Evolutionary conservation across 768 basidiomycete genomes (phyloP).

Genomic region (Suillus decipiens): DNA sequence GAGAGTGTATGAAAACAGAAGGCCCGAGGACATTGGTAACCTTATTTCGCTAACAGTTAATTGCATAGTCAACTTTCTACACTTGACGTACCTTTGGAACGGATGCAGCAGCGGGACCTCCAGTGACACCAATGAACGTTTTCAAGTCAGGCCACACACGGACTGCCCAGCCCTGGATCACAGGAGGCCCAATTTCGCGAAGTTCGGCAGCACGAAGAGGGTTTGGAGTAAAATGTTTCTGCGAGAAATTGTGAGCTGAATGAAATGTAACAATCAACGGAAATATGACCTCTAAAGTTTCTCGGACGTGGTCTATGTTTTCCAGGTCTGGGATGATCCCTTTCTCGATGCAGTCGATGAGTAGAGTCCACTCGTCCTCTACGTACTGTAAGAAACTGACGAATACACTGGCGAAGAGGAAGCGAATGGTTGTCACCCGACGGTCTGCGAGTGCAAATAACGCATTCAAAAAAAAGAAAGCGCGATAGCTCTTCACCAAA

Average conservation of each 20-base stretch:
- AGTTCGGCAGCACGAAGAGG: conserved; percentile 14
- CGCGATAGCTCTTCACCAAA: conserved; percentile 17
- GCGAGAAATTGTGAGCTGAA: not conserved
- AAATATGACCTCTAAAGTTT: conserved; percentile 4
- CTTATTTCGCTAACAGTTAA: not conserved
- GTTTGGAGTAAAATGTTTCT: conserved; percentile 14
- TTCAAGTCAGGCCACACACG: conserved; percentile 12
- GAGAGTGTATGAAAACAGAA: conserved; percentile 1
- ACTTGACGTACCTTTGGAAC: conserved; percentile 8
- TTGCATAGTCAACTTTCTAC: too few species aligned
- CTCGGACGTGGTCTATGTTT: conserved; percentile 1
- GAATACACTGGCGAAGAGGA: conserved; percentile 3
- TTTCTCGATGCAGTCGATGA: conserved; percentile 10
- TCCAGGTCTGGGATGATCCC: conserved; percentile 11
- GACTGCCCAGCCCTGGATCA: conserved; percentile 1
- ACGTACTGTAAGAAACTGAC: conserved; percentile 9
- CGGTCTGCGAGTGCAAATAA: conserved; percentile 12
- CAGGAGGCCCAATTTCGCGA: conserved; percentile 6
- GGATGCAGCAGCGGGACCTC: conserved; percentile 7
- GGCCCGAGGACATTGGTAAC: conserved; percentile 11
- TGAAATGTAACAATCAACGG: not conserved
- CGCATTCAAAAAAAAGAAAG: conserved; percentile 14
- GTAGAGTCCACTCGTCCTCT: conserved; percentile 12
- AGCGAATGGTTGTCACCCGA: conserved; percentile 1
- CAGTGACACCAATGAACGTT: not conserved